A percentile compares a stretch with the other conserved stretches of the same genome.
phyloP scores from a whole-genome alignment of 306 rosid species.

The Lathyrus oleraceus region DNA sequence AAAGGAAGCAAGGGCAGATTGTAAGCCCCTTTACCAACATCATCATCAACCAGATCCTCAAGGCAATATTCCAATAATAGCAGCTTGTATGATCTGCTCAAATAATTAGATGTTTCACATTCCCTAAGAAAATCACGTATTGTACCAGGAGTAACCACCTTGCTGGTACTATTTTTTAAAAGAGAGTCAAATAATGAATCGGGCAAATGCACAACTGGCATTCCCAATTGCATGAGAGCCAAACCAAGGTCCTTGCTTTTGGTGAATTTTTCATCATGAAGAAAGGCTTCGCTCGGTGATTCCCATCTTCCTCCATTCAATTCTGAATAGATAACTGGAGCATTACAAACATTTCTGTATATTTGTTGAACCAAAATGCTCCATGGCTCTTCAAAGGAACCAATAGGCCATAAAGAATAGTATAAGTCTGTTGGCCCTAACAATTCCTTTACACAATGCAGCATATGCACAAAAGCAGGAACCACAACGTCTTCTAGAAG shows the following conservation, averaged over 20 bases:
- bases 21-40: too few relatives aligned
- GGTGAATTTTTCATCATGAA: conserved; percentile 70
- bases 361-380: conserved; percentile 70
- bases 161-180: conserved; percentile 60
- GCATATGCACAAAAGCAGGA: too few relatives aligned
- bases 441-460: conserved; percentile 59
- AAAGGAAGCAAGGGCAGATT: too few relatives aligned
- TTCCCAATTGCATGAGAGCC: conserved; percentile 74
- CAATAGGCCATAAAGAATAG: conserved; percentile 88
- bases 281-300: conserved; percentile 79
- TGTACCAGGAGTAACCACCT: too few relatives aligned
- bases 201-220: conserved; percentile 85
- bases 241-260: conserved; percentile 73
- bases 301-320: conserved; percentile 91
- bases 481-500: conserved; percentile 88
- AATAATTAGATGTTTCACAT: too few relatives aligned
- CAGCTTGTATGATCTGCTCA: too few relatives aligned
- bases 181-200: conserved; percentile 65
- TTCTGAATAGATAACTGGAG: conserved; percentile 72
- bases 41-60: too few relatives aligned
- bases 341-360: conserved; percentile 59
- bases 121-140: too few relatives aligned
- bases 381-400: conserved; percentile 98
- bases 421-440: conserved; percentile 65
- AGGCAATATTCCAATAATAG: too few relatives aligned